Evolutionary conservation across 2,329 filamentous ascomycete species (phyloP).

Genomic region (Teratosphaeria nubilosa): DNA sequence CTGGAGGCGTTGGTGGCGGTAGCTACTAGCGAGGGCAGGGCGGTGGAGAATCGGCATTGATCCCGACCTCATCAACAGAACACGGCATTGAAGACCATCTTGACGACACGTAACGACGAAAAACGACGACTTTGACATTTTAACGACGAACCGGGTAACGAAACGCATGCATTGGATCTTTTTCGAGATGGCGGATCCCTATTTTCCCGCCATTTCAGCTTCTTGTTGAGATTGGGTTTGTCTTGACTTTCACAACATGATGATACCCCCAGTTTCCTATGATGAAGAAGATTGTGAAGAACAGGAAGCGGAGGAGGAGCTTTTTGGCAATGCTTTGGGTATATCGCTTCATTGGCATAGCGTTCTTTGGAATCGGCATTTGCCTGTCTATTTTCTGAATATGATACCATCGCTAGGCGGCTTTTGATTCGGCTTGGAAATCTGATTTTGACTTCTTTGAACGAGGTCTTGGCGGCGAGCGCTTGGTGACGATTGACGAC

Average conservation of each 20-base stretch:
- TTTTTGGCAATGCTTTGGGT: background rate
- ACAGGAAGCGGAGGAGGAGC: background rate
- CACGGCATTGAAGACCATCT: background rate
- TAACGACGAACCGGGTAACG: background rate
- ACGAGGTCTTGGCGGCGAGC: background rate
- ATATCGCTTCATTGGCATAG: background rate
- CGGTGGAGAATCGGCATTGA: slow-evolving; percentile 18
- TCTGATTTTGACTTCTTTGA: background rate
- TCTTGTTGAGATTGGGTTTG: too few species aligned
- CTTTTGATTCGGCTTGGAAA: background rate
- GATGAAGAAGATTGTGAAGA: background rate
- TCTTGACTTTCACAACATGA: background rate
- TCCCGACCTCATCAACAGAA: background rate
- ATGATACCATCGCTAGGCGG: background rate
- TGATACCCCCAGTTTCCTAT: background rate
- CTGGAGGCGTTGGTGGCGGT: slow-evolving; percentile 56
- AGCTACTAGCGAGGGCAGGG: slow-evolving; percentile 46
- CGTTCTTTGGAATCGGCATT: background rate
- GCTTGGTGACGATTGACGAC: background rate
- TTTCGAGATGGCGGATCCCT: background rate
- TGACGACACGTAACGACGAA: background rate
- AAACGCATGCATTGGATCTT: background rate
- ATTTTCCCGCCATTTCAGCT: too few species aligned
- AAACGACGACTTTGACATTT: background rate
- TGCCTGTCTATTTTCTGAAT: background rate